Evolutionary conservation across 305 asterid species (phyloP), one percentile per base, ranked within the genome.

Genomic region (Stenogyne calaminthoides): DNA sequence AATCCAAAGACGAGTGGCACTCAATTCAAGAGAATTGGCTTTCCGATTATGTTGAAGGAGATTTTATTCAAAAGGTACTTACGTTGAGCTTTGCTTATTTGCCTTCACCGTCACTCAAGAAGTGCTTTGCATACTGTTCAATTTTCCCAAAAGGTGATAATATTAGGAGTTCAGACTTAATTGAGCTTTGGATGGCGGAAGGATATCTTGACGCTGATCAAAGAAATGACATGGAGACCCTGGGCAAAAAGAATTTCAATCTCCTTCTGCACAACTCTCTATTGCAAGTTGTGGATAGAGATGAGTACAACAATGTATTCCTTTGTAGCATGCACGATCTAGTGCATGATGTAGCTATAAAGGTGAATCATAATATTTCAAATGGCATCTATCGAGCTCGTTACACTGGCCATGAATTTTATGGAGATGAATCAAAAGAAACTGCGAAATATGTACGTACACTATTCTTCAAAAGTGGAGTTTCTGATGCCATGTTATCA

Each of bases 61-160:
- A 25, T 22, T 25, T 18, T 14, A 22, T 57, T 3, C 3, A 4
- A 5, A 57, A 57, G 3, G 16, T 57, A 57, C 36, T 57, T 0
- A 57, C 12, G 12, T 11, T 57, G 63, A 57, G 63, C 4, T 57
- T 57, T 18, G 58, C 18, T 52, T 7, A 52, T 18, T 57, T 65
- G 59, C 3, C 25, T 7, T 46, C 58, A 1, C 70, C 54, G 25
- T 65, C 40, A 8, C 58, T 65, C 3, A 65, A 2, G 2, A 81
- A 76, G 58, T 82, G 86, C 14, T 81, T 84, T 58, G 84, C 86
- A n/a, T 84, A 64, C 27, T 81, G 82, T 25, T 81, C 80, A 1
- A 51, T 84, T 36, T 84, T 79, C 25, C 49, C 37, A 2, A 77
- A 71, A 39, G 83, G 79, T 40, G 19, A 0, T 8, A 7, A 4